Percentiles rank a stretch among this genome's conserved stretches.
These are phyloP conservation scores for Leccinum subfulvum DNA, from an alignment of 1,284 basidiomycete species.

Conservation along the genomic window DNA sequence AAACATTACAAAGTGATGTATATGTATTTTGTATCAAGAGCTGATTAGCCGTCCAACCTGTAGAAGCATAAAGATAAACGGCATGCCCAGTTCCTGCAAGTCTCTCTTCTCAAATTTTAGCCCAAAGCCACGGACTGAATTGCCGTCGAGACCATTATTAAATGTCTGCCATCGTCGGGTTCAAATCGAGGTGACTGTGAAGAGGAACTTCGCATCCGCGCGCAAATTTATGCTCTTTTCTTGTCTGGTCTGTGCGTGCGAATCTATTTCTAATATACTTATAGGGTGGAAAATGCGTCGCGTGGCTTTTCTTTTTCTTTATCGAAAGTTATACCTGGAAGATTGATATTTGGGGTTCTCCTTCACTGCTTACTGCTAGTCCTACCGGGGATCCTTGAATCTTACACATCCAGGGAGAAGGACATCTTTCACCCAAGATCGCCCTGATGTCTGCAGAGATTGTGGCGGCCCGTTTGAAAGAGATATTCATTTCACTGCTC, in stretches of 20 bases:
- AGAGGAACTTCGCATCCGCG: constrained; percentile 26
- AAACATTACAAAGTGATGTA: background rate
- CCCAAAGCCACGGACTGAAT: constrained; percentile 16
- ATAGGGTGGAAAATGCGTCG: constrained; percentile 18
- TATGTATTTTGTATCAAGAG: constrained; percentile 48
- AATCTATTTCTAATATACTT: constrained; percentile 22
- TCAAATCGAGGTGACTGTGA: constrained; percentile 60
- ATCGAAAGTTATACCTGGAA: constrained; percentile 69
- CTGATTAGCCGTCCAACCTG: constrained; percentile 69
- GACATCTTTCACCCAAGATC: constrained; percentile 49
- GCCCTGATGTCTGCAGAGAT: constrained; percentile 32
- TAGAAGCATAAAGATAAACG: constrained; percentile 47
- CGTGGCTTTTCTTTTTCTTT: constrained; percentile 9
- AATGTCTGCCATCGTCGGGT: constrained; percentile 30
- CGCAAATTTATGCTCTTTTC: constrained; percentile 8
- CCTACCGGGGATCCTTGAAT: constrained; percentile 51
- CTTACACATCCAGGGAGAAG: constrained; percentile 47
- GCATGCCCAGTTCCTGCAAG: constrained; percentile 66
- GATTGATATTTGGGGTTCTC: constrained; percentile 69
- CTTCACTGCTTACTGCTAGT: constrained; percentile 19
- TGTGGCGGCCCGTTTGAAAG: constrained; percentile 37
- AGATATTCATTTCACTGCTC: constrained; percentile 17
- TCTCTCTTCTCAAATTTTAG: constrained; percentile 41
- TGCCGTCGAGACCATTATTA: constrained; percentile 21
- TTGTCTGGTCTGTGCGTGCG: constrained; percentile 57